Evolutionary conservation across 768 basidiomycete species (phyloP).

Genomic region (Tricholoma bakamatsutake): DNA sequence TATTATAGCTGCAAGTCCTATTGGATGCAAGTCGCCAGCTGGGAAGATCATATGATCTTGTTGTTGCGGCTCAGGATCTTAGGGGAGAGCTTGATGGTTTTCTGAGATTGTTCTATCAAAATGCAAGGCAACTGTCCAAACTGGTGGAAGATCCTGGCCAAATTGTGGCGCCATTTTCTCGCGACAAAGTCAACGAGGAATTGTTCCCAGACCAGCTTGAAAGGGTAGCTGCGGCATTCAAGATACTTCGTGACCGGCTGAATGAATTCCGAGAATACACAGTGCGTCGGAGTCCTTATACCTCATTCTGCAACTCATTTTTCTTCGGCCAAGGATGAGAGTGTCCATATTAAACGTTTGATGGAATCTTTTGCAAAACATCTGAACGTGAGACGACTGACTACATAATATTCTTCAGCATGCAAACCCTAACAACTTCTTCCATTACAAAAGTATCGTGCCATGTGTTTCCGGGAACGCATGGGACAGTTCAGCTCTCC

Average conservation of each 20-base stretch:
- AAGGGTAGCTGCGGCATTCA: conserved; percentile 7
- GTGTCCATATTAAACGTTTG: conserved; percentile 8
- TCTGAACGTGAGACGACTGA: conserved; percentile 6
- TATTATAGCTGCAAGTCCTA: conserved; percentile 9
- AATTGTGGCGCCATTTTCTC: background rate
- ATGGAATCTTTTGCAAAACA: conserved; percentile 8
- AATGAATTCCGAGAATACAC: conserved; percentile 17
- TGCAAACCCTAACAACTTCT: background rate
- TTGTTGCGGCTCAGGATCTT: conserved; percentile 11
- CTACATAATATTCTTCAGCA: background rate
- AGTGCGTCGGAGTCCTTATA: conserved; percentile 2
- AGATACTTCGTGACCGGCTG: conserved; percentile 10
- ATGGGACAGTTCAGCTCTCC: conserved; percentile 2
- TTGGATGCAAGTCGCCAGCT: conserved; percentile 11
- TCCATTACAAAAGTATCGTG: conserved; percentile 10
- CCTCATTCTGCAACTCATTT: background rate
- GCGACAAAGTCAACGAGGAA: background rate
- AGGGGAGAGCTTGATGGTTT: conserved; percentile 9
- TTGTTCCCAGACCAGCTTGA: conserved; percentile 6
- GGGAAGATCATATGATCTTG: conserved; percentile 15
- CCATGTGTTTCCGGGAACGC: conserved; percentile 4
- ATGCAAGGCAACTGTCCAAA: conserved; percentile 4
- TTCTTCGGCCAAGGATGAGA: conserved; percentile 7
- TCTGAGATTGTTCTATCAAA: conserved; percentile 8
- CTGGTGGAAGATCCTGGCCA: background rate